These are phyloP conservation scores for Phoma sp. DNA, from an alignment of 2,329 filamentous ascomycete genomes.

Conservation along the genomic window DNA sequence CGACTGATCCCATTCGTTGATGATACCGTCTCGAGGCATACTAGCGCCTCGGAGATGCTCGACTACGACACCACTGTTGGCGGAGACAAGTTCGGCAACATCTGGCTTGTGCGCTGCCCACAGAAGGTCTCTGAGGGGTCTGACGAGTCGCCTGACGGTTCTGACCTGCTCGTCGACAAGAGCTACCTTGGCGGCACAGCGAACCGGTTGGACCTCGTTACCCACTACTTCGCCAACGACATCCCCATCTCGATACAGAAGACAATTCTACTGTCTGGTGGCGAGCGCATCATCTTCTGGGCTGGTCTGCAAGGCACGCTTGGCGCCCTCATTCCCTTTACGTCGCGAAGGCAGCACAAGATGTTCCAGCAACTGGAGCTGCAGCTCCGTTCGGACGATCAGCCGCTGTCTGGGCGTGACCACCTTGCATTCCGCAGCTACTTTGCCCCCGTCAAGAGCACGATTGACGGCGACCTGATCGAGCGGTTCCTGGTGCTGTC, in stretches of 20 bases:
- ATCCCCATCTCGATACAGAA: constrained; percentile 91
- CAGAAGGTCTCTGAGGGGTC: constrained; percentile 85
- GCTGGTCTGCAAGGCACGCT: constrained; percentile 93
- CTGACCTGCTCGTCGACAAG: constrained; percentile 89
- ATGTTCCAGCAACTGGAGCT: constrained; percentile 96
- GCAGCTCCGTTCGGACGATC: constrained; percentile 77
- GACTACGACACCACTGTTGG: constrained; percentile 96
- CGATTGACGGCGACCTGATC: constrained; percentile 96
- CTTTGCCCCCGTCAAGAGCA: constrained; percentile 93
- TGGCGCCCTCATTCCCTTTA: constrained; percentile 90
- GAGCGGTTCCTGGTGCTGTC: constrained; percentile 86
- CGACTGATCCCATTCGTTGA: constrained; percentile 92
- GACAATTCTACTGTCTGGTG: constrained; percentile 86
- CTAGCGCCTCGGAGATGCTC: constrained; percentile 88
- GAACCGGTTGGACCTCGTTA: constrained; percentile 82
- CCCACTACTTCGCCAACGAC: constrained; percentile 90
- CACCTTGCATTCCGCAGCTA: constrained; percentile 96
- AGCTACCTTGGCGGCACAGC: constrained; percentile 89
- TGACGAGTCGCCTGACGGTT: constrained; percentile 88
- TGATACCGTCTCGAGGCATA: constrained; percentile 88
- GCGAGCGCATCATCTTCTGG: constrained; percentile 91
- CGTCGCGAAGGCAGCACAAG: constrained; percentile 90
- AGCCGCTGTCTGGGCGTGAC: constrained; percentile 88
- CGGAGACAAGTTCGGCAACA: constrained; percentile 96
- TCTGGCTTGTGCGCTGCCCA: constrained; percentile 90